A percentile compares a stretch with the other conserved stretches of the same genome.
Evolutionary conservation across 2,329 filamentous ascomycete species (phyloP).

Genomic region (Clarireedia homoeocarpa): DNA sequence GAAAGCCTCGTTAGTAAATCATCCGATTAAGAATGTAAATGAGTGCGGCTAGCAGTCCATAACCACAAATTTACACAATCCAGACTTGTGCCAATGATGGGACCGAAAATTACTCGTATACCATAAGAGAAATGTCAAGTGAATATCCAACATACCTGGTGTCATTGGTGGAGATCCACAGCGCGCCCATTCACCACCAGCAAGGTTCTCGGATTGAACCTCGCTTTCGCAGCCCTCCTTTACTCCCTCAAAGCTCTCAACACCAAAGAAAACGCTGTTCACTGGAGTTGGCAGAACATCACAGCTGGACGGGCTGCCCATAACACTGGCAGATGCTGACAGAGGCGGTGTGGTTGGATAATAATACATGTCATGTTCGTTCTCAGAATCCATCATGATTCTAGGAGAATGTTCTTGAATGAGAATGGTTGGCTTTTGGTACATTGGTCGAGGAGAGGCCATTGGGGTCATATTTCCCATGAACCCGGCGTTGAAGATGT

Average conservation of each 20-base stretch:
- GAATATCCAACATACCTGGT: constrained; percentile 60
- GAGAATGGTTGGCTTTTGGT: constrained; percentile 68
- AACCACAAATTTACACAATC: too few relatives aligned
- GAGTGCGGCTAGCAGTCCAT: too few relatives aligned
- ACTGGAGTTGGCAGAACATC: constrained; percentile 77
- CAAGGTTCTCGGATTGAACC: constrained; percentile 62
- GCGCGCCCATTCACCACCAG: constrained; percentile 67
- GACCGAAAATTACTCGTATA: background rate
- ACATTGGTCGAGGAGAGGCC: constrained; percentile 64
- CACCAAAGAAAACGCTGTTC: constrained; percentile 68
- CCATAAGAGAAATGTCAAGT: background rate
- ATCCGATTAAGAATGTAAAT: background rate
- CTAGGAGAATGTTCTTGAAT: constrained; percentile 49
- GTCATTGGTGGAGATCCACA: constrained; percentile 80
- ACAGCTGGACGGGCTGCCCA: constrained; percentile 75
- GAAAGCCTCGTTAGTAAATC: constrained; percentile 6
- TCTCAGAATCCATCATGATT: constrained; percentile 68
- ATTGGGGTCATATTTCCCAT: constrained; percentile 56
- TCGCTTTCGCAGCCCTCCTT: constrained; percentile 68
- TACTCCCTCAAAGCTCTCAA: constrained; percentile 57
- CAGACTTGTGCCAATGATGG: background rate
- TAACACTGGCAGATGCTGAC: constrained; percentile 75
- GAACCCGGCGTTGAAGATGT: constrained; percentile 26
- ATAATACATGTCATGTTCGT: constrained; percentile 55
- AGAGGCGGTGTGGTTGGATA: constrained; percentile 83